Base-by-base conservation (phyloP, 805 yeast species). In the Ogataea paraovalis region DNA sequence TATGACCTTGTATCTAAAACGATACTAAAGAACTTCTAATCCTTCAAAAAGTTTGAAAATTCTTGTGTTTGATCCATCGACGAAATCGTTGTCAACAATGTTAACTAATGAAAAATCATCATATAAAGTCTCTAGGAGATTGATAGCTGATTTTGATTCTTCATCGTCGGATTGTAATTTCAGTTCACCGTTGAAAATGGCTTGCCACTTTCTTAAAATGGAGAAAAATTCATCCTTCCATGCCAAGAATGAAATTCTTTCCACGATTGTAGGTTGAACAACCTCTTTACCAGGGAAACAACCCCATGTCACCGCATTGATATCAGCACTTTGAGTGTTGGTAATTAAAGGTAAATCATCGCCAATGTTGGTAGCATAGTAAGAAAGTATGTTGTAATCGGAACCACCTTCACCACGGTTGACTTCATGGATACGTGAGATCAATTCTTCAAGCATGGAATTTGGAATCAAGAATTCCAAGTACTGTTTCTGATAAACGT, bases 231-330 rank as follows among this genome's bases (percentile, higher is more conserved):
- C 98, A 65, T 92, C 97, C 65, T 89, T 91, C 98, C 98, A 92
- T 13, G 98, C 98, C 58, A 91, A 71, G 68, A 92, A 92, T 2
- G 97, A 88, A 34, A 83, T 81, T 60, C 83, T 85, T 65, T 92
- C 98, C 19, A 92, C 97, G 64, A 92, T 89, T 0, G 98, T 92
- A 44, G 98, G 97, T 70, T 92, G 98, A 53, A 88, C 75, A 45
- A 92, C 86, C 69, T 92, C 97, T 61, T 85, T 85, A 34, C 96
- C 96, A 23, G 98, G 97, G 80, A 88, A 90, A 46, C 91, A 89
- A 53, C 98, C 98, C 98, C 98, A 92, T 18, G 98, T 92, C 47
- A 92, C 97, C 8, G 98, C 97, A 62, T 88, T 91, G 53, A 95
- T 90, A 52, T 82, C 85, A 33, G 83, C 87, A 25, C 48, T 58